Conservation (phyloP, 2,329 filamentous ascomycete genomes). For the Aspergillus texensis region DNA sequence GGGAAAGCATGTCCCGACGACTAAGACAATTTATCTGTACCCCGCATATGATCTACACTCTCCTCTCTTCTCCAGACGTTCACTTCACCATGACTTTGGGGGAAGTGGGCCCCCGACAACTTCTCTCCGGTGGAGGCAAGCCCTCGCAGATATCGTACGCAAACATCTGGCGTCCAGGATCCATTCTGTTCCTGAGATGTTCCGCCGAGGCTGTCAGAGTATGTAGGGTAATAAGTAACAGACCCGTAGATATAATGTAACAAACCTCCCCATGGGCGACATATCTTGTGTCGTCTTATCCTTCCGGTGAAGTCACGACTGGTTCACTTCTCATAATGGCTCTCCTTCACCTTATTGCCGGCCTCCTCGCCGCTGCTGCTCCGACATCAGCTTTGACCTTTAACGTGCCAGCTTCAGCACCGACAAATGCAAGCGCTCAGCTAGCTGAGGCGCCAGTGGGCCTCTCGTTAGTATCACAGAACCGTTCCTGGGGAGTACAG, state of each 20-base stretch:
- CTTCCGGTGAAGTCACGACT: not conserved
- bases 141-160: not conserved
- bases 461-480: slow-evolving; percentile 43
- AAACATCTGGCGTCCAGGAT: not conserved
- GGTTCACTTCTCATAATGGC: not conserved
- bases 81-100: not conserved
- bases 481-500: not conserved
- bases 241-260: not conserved
- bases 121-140: not conserved
- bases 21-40: not conserved
- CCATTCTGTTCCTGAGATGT: not conserved
- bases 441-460: slow-evolving; percentile 49
- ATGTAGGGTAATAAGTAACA: not conserved
- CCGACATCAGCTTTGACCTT: slow-evolving; percentile 31
- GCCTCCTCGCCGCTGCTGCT: not conserved
- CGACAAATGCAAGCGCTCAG: slow-evolving; percentile 32
- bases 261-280: not conserved
- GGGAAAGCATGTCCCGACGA: not conserved
- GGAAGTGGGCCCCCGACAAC: not conserved
- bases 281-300: not conserved
- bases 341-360: not conserved
- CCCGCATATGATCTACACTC: not conserved
- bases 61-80: not conserved
- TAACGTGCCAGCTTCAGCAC: slow-evolving; percentile 37
- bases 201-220: not conserved